Conservation (phyloP, 805 yeast genomes). For the Ogataea polymorpha region DNA sequence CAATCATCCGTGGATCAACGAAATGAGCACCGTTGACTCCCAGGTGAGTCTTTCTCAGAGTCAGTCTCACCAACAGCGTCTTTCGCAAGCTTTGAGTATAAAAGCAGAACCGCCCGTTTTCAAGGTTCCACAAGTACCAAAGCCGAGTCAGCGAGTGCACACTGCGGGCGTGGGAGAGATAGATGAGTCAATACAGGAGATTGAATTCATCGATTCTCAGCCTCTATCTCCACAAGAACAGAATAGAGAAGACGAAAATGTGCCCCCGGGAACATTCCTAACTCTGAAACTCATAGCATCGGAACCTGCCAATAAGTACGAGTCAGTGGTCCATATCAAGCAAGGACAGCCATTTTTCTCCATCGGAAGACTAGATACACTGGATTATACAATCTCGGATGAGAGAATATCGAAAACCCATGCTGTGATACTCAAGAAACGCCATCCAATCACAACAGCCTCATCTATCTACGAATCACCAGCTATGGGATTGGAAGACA, state of each 20-base stretch:
- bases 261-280: slow-evolving; percentile 62
- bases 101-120: slow-evolving; percentile 11
- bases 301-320: slow-evolving; percentile 3
- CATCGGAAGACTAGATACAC: slow-evolving; percentile 68
- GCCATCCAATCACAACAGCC: slow-evolving; percentile 54
- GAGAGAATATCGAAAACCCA: slow-evolving; percentile 81
- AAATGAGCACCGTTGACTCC: slow-evolving; percentile 25
- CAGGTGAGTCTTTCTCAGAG: slow-evolving; percentile 66
- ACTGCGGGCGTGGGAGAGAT: slow-evolving; percentile 9
- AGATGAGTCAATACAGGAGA: slow-evolving; percentile 1
- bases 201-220: slow-evolving; percentile 2
- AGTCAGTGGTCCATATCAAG: slow-evolving; percentile 47
- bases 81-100: slow-evolving; percentile 24
- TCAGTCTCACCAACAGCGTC: slow-evolving; percentile 58
- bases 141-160: slow-evolving; percentile 22
- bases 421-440: slow-evolving; percentile 61
- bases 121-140: slow-evolving; percentile 25
- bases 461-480: slow-evolving; percentile 61
- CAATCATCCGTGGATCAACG: slow-evolving; percentile 75
- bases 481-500: slow-evolving; percentile 65
- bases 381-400: slow-evolving; percentile 63
- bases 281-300: slow-evolving; percentile 49
- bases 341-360: slow-evolving; percentile 66
- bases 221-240: neutral
- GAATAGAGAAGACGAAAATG: slow-evolving; percentile 5